Evolutionary conservation across 768 basidiomycete genomes (phyloP), one percentile per base, ranked within the genome.

Genomic region (Phylloporus sp.): DNA sequence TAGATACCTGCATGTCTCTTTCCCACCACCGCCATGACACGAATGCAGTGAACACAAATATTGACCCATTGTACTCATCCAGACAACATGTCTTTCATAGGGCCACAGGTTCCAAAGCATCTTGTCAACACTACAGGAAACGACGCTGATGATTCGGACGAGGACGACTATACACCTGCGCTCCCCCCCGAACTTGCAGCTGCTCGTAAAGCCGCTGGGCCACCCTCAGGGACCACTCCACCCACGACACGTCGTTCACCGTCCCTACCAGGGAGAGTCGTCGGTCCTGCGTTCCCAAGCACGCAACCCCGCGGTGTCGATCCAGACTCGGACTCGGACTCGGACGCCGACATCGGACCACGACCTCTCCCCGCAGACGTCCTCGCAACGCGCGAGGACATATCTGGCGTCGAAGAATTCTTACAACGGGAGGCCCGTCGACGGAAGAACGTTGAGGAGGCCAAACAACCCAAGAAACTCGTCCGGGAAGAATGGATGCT

Each of bases 401-500:
- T 71, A 48, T 80, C 86, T 36, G 89, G 82, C 5, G 86, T 93
- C 5, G 68, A 78, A 38, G 86, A 89, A 63, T 97, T 97, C 53
- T 66, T 91, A 60, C 90, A 90, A 61, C 74, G 79, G 44, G 94
- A 99, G 65, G 87, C 88, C 58, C 78, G 83, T 49, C 72, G 87
- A 52, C 70, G 78, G 46, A 82, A 86, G 56, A 72, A 81, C 48
- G 71, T 82, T 26, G 86, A 91, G 80, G 91, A 88, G 71, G 86
- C 83, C 2, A 69, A 74, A 10, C 84, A 86, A 56, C 88, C 88
- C 10, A 92, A 91, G 64, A 76, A 78, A 31, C 70, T 81, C 31
- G 71, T 90, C 64, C 81, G 96, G 34, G 90, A 97, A 17, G 93
- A 94, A 64, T 99, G 96, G 96, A 99, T 99, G 96, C 76, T 98